Percentiles rank a stretch among this genome's conserved stretches.
Evolutionary conservation across 1,139 yeast genomes (phyloP).

Genomic region (Scheffersomyces titani): DNA sequence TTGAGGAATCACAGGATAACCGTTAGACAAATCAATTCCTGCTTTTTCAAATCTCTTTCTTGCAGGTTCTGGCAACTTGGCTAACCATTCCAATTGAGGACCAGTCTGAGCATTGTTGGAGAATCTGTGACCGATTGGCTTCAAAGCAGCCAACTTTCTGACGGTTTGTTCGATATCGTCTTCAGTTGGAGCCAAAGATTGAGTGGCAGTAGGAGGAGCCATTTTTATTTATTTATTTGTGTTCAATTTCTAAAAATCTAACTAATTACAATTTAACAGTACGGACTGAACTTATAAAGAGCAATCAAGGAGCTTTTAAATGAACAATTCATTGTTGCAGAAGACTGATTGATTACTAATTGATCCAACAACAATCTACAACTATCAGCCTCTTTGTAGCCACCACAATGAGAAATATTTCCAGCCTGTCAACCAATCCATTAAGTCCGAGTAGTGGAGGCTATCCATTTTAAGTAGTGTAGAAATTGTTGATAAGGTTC

Average conservation of each 20-base stretch:
- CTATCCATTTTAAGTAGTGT: background rate
- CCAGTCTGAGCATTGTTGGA: conserved; percentile 6
- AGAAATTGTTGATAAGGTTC: background rate
- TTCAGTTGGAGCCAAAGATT: conserved; percentile 1
- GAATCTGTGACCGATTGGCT: conserved; percentile 16
- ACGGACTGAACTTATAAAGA: background rate
- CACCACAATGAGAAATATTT: background rate
- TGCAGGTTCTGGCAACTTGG: conserved; percentile 36
- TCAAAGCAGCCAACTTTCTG: conserved; percentile 15
- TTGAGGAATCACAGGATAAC: conserved; percentile 44
- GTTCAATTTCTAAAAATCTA: background rate
- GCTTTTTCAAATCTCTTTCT: conserved; percentile 32
- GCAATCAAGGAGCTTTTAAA: background rate
- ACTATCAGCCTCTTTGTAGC: background rate
- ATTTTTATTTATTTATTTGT: conserved; percentile 2
- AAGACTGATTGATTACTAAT: background rate
- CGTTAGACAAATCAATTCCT: conserved; percentile 40
- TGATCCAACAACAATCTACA: background rate
- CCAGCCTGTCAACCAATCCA: background rate
- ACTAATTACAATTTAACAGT: background rate
- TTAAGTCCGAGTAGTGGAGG: background rate
- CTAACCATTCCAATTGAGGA: conserved; percentile 9
- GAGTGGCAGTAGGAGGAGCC: conserved; percentile 5
- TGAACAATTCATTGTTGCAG: no score
- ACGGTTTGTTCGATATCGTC: conserved; percentile 15